phyloP scores from a whole-genome alignment of 2,329 filamentous ascomycete species.

The Aspergillus sp. region DNA sequence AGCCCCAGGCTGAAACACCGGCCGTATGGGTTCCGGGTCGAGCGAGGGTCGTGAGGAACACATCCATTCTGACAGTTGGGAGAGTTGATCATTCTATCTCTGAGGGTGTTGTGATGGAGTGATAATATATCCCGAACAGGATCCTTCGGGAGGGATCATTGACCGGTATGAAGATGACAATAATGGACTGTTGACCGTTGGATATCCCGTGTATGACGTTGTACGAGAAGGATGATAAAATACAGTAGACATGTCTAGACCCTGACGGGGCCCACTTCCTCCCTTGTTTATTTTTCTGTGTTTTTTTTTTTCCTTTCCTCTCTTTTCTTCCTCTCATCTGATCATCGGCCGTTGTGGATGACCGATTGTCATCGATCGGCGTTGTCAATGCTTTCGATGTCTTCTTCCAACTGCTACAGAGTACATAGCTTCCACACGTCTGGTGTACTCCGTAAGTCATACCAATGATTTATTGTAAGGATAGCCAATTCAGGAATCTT shows the following conservation, averaged over 20 bases:
- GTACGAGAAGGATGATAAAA: not conserved
- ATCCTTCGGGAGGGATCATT: too few relatives aligned
- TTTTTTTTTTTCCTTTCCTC: not conserved
- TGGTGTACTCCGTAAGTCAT: not conserved
- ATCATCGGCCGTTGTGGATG: slow-evolving; percentile 4
- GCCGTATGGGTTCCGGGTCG: not conserved
- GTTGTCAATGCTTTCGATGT: slow-evolving; percentile 1
- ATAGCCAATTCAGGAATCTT: not conserved
- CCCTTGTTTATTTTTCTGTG: not conserved
- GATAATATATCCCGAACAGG: not conserved
- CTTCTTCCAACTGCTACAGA: not conserved
- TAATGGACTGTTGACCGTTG: too few relatives aligned
- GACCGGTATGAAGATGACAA: too few relatives aligned
- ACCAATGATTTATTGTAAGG: too few relatives aligned
- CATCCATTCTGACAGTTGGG: not conserved
- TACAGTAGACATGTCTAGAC: not conserved
- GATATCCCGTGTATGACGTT: not conserved
- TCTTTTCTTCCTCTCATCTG: not conserved
- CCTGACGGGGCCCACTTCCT: not conserved
- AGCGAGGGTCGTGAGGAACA: not conserved
- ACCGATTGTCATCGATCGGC: slow-evolving; percentile 7
- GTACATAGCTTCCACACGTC: not conserved
- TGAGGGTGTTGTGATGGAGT: not conserved
- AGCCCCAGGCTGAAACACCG: slow-evolving; percentile 9
- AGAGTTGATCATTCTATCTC: not conserved